phyloP scores from a whole-genome alignment of 192 early-diverging fungal species.

The Coemansia reversa region DNA sequence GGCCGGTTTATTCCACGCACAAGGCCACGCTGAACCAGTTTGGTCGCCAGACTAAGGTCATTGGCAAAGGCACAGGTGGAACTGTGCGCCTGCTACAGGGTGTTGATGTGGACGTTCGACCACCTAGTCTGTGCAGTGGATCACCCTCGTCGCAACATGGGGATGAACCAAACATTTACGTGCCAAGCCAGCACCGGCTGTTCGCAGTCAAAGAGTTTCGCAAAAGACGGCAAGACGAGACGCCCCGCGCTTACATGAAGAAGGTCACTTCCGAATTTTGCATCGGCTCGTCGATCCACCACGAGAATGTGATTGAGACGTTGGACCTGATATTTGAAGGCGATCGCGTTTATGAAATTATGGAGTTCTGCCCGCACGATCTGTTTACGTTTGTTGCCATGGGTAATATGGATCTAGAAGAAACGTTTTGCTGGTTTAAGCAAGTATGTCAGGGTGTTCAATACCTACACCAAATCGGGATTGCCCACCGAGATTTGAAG shows the following conservation, averaged over 20 bases:
- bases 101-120: constrained; percentile 27
- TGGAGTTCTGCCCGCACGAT: constrained; percentile 93
- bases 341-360: constrained; percentile 67
- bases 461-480: constrained; percentile 87
- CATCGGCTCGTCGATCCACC: constrained; percentile 71
- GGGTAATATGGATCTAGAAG: constrained; percentile 70
- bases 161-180: constrained; percentile 34
- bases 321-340: constrained; percentile 73
- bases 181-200: constrained; percentile 59
- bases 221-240: constrained; percentile 63
- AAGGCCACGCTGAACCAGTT: constrained; percentile 57
- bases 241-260: constrained; percentile 74
- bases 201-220: constrained; percentile 84
- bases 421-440: constrained; percentile 85
- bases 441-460: constrained; percentile 79
- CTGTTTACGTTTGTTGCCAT: constrained; percentile 78
- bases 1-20: constrained; percentile 49
- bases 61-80: constrained; percentile 72
- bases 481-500: constrained; percentile 93
- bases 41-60: constrained; percentile 61
- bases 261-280: constrained; percentile 84
- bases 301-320: constrained; percentile 78
- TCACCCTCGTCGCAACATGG: constrained; percentile 46
- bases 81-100: constrained; percentile 69
- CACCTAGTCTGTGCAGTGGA: constrained; percentile 49